Evolutionary conservation across 2,329 filamentous ascomycete species (phyloP).

Genomic region (Botrytis squamosa): DNA sequence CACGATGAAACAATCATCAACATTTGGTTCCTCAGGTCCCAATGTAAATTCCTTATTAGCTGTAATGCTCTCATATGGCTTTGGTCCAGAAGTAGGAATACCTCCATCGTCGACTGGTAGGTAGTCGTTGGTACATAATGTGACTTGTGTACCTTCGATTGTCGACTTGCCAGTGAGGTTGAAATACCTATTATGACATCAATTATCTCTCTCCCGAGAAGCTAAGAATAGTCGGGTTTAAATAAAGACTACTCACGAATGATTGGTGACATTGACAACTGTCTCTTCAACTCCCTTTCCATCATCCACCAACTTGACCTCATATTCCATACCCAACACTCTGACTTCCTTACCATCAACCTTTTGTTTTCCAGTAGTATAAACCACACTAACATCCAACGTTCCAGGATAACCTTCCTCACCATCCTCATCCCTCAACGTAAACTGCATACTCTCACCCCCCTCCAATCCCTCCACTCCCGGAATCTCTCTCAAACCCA

Average conservation of each 20-base stretch:
- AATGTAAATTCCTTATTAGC: constrained; percentile 70
- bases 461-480: constrained; percentile 54
- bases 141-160: constrained; percentile 61
- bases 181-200: constrained; percentile 51
- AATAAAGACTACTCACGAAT: constrained; percentile 60
- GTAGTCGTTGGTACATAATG: constrained; percentile 60
- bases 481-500: constrained; percentile 52
- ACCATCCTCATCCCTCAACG: constrained; percentile 68
- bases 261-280: constrained; percentile 89
- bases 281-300: constrained; percentile 72
- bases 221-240: background rate
- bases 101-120: constrained; percentile 70
- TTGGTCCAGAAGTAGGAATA: constrained; percentile 69
- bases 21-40: constrained; percentile 62
- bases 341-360: constrained; percentile 62
- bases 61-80: constrained; percentile 61
- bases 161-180: constrained; percentile 57
- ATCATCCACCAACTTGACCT: constrained; percentile 71
- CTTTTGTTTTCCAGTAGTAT: constrained; percentile 70
- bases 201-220: background rate
- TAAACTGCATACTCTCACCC: constrained; percentile 66
- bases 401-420: constrained; percentile 91
- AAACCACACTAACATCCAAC: constrained; percentile 74
- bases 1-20: constrained; percentile 90
- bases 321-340: constrained; percentile 83